Conservation (phyloP, 1,139 yeast species). For the Wickerhamomyces sp. region DNA sequence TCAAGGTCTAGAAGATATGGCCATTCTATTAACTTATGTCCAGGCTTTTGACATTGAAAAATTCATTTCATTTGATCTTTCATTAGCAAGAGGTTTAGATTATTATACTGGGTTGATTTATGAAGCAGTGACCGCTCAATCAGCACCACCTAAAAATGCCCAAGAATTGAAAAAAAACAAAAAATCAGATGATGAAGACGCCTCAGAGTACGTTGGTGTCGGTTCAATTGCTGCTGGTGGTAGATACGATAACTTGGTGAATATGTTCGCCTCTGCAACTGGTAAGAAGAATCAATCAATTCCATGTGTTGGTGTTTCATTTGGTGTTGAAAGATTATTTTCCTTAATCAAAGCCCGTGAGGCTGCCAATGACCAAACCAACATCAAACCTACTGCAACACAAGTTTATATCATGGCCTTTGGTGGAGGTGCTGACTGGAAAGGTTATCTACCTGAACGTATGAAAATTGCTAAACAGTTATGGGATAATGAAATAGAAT, state of each 20-base stretch:
- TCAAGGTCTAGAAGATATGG: conserved; percentile 79
- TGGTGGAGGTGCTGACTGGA: conserved; percentile 97
- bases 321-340: conserved; percentile 93
- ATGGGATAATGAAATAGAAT: conserved; percentile 86
- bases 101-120: conserved; percentile 95
- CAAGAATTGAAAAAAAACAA: conserved; percentile 47
- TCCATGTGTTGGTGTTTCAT: conserved; percentile 96
- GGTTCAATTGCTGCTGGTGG: conserved; percentile 99
- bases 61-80: conserved; percentile 78
- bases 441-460: conserved; percentile 86
- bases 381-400: conserved; percentile 76
- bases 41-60: conserved; percentile 71
- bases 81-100: conserved; percentile 95
- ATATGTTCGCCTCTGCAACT: conserved; percentile 83
- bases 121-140: conserved; percentile 91
- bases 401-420: conserved; percentile 96
- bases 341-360: conserved; percentile 78
- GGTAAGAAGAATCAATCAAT: conserved; percentile 76
- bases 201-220: conserved; percentile 94
- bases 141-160: conserved; percentile 89
- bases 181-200: conserved; percentile 70
- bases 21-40: conserved; percentile 64
- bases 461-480: conserved; percentile 76
- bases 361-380: conserved; percentile 44
- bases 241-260: conserved; percentile 91